Base-by-base conservation (phyloP, 306 rosid genomes). In the Vigna hirtella region DNA sequence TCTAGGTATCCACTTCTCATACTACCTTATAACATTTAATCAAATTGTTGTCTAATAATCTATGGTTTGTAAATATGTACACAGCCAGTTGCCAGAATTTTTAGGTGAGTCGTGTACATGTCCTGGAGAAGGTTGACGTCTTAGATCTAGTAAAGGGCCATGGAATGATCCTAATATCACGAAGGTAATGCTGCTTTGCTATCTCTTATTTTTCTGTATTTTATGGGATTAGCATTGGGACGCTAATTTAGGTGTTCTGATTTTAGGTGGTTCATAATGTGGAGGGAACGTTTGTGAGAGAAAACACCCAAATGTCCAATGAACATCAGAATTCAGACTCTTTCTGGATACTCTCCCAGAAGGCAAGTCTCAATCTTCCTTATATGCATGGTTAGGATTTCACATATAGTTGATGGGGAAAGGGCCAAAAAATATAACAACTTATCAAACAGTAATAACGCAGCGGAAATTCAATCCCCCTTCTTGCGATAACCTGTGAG, bases 31-130 rank as follows among this genome's bases (percentile, higher is more conserved):
- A 30, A 40, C 17, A 48, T 81, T 36, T 30, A 14, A 18, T 48
- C 43, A 36, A 28, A 30, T 22, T 3, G 52, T 62, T 24, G 18
- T 66, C 17, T 82, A 65, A 72, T 79, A 65, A 72, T 79, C 70
- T 51, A 72, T 81, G 11, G 4, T 66, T 61, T 52, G 16, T 32
- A 15, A 64, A 72, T 70, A 43, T 82, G 52, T 52, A 83, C 78
- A 40, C 91, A 93, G 97, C 83, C 92, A 90, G 87, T 84, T 93
- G 86, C 96, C 97, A 12, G 91, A 90, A 55, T 90, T 93, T 89
- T 85, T 90, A 73, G 97, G 96, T 69, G 97, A 96, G 55, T 83
- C 89, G 8, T 93, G 97, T 77, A 80, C 88, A 9, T 93, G 97
- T 81, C 72, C 85, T 49, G 84, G 80, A 13, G 93, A 90, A 84